These are phyloP conservation scores for Nothophaeocryptopus gaeumannii DNA, from an alignment of 2,329 filamentous ascomycete species.

Conservation along the genomic window DNA sequence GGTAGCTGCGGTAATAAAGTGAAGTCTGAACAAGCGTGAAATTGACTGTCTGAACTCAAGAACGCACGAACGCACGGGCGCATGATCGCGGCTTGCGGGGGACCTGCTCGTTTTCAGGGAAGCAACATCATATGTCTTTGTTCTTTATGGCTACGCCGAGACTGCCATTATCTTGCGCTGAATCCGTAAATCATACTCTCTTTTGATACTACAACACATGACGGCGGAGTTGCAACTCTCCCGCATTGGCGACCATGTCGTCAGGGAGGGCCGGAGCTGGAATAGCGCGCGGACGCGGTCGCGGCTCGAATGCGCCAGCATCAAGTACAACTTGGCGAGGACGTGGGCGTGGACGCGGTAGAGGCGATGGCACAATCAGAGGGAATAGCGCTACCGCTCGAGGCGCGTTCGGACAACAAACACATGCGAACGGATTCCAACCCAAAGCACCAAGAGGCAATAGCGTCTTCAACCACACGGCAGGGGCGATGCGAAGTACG, in stretches of 20 bases:
- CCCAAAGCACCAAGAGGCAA: conserved; percentile 3
- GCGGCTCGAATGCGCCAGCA: conserved; percentile 14
- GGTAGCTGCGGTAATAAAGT: too few relatives aligned
- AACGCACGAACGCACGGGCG: too few relatives aligned
- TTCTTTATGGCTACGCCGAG: conserved; percentile 7
- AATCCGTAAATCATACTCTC: conserved; percentile 1
- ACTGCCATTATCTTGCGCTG: conserved; percentile 1
- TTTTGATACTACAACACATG: conserved; percentile 18
- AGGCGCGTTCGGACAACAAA: background rate
- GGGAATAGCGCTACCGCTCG: conserved; percentile 1
- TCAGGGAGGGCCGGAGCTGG: conserved; percentile 7
- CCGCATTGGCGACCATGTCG: conserved; percentile 24
- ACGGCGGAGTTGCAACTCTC: conserved; percentile 9
- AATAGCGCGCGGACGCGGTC: conserved; percentile 17
- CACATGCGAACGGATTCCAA: conserved; percentile 2
- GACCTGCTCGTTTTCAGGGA: too few relatives aligned
- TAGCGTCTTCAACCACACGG: background rate
- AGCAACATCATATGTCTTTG: background rate
- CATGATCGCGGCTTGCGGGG: too few relatives aligned
- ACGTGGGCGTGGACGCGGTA: conserved; percentile 10
- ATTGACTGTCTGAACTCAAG: too few relatives aligned
- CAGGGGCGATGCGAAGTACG: background rate
- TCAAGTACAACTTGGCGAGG: conserved; percentile 7
- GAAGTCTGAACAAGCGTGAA: too few relatives aligned
- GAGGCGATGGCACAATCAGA: conserved; percentile 6